Conservation (phyloP, 441 rosid species). For the California macrophylla region DNA sequence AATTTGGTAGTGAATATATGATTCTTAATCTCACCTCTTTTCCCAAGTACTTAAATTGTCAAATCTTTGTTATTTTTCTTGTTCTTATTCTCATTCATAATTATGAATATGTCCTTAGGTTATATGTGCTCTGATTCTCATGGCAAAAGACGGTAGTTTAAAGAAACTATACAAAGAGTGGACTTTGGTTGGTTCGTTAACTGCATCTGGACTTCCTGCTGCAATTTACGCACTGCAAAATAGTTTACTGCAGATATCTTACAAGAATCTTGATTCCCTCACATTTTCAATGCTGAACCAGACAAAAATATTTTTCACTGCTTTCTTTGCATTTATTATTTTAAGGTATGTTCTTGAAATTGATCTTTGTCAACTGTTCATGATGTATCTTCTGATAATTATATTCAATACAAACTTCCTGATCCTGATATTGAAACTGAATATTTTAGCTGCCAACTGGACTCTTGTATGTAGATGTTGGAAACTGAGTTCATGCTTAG, state of each 20-base stretch:
- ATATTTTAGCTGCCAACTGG: not conserved
- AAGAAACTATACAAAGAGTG: conserved; percentile 51
- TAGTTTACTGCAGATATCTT: conserved; percentile 95
- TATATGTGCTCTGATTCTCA: conserved; percentile 60
- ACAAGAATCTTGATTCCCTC: conserved; percentile 85
- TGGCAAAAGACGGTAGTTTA: conserved; percentile 75
- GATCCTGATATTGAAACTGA: not conserved
- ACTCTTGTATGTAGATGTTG: not conserved
- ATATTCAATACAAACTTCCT: not conserved
- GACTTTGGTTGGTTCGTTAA: conserved; percentile 75
- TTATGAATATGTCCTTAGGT: conserved; percentile 36
- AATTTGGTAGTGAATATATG: not conserved
- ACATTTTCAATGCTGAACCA: conserved; percentile 90
- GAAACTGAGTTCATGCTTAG: not conserved
- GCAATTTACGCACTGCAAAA: conserved; percentile 90
- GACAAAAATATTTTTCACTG: conserved; percentile 88
- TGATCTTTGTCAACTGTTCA: not conserved
- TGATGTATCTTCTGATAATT: not conserved
- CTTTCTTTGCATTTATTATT: conserved; percentile 66
- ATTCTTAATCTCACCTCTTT: not conserved
- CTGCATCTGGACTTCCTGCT: conserved; percentile 96
- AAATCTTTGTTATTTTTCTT: conserved; percentile 2
- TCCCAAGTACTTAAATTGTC: not conserved
- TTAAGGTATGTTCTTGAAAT: conserved; percentile 44
- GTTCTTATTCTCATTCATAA: not conserved